Evolutionary conservation across 495 filamentous ascomycete genomes (phyloP).

Genomic region (Lepidopterella palustris): DNA sequence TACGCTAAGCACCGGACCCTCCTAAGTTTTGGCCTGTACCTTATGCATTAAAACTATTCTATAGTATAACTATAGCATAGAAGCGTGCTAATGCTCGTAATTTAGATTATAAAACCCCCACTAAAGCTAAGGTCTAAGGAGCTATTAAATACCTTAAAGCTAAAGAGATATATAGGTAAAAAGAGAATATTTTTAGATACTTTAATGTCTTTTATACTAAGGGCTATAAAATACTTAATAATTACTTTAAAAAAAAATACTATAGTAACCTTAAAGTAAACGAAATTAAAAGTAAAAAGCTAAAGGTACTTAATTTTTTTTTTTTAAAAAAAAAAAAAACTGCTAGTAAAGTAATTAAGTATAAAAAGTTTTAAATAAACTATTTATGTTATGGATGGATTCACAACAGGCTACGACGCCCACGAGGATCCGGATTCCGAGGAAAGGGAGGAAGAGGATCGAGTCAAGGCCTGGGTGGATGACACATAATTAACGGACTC

Average conservation of each 20-base stretch:
- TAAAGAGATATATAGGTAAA: neutral
- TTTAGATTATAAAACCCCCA: neutral
- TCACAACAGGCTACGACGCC: too few relatives aligned
- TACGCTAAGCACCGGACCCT: neutral
- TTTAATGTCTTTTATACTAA: conserved; percentile 1
- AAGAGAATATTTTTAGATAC: conserved; percentile 4
- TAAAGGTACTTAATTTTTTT: too few relatives aligned
- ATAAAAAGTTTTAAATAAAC: too few relatives aligned
- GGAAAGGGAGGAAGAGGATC: too few relatives aligned
- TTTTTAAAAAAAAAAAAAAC: neutral
- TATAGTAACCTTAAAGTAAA: neutral
- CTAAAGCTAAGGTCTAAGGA: conserved; percentile 1
- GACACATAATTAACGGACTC: too few relatives aligned
- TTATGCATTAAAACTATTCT: neutral
- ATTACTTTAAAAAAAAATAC: neutral
- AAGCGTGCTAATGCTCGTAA: neutral
- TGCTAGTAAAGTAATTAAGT: too few relatives aligned
- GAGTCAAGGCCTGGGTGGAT: too few relatives aligned
- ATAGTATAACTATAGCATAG: neutral
- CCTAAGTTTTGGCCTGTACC: neutral
- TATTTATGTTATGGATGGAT: too few relatives aligned
- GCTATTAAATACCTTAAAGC: conserved; percentile 7
- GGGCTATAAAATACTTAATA: neutral
- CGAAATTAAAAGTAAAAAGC: neutral
- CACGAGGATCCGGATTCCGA: too few relatives aligned